Evolutionary conservation across 345 rosid genomes (phyloP).

Genomic region (Gossypium sturtianum): DNA sequence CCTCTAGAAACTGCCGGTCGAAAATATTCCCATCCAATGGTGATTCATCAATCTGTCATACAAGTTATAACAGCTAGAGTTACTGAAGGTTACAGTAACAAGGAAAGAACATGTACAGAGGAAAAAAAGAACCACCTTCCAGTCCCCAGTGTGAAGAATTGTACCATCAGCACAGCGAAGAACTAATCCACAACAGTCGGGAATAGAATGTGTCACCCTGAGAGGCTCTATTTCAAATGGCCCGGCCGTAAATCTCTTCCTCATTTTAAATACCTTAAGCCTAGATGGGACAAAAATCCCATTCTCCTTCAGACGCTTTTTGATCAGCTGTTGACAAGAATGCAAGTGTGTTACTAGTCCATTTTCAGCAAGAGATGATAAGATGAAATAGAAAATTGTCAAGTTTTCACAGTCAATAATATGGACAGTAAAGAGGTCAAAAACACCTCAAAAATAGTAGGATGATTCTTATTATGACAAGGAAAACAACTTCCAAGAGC

Average conservation of each 20-base stretch:
- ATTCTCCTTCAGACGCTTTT: constrained; percentile 89
- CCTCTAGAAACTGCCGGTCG: constrained; percentile 81
- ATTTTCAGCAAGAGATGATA: neutral
- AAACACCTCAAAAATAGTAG: neutral
- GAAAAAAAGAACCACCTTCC: constrained; percentile 59
- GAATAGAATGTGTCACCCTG: constrained; percentile 95
- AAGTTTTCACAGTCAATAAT: neutral
- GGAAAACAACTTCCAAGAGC: neutral
- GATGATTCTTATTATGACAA: neutral
- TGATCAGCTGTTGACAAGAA: constrained; percentile 62
- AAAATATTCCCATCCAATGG: constrained; percentile 86
- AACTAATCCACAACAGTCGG: constrained; percentile 94
- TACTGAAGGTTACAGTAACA: constrained; percentile 14
- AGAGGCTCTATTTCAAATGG: constrained; percentile 98
- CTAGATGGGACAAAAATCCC: constrained; percentile 92
- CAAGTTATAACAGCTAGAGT: constrained; percentile 18
- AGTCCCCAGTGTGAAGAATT: constrained; percentile 97
- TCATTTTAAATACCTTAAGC: constrained; percentile 64
- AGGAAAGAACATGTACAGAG: constrained; percentile 1
- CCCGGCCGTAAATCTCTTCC: constrained; percentile 78
- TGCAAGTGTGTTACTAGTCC: constrained; percentile 6
- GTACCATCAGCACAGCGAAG: constrained; percentile 98
- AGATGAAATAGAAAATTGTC: neutral
- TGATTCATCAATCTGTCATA: constrained; percentile 83
- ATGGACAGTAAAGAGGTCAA: neutral